Conservation (phyloP, 2,329 filamentous ascomycete species). For the Talaromyces sp. region DNA sequence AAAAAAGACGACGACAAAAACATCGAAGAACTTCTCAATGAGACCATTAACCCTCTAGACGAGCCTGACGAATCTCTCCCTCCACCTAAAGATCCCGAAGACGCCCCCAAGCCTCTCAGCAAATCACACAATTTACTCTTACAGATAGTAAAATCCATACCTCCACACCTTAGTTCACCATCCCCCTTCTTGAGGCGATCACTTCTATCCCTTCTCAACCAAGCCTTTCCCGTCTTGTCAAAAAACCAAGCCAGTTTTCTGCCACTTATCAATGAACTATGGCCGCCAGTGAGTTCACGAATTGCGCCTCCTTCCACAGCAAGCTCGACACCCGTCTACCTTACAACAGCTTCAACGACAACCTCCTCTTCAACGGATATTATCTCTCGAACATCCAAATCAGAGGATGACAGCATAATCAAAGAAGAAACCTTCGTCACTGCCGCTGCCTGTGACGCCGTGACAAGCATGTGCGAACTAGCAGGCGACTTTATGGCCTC, state of each 20-base stretch:
- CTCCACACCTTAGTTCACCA: constrained; percentile 84
- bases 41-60: constrained; percentile 8
- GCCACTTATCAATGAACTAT: constrained; percentile 83
- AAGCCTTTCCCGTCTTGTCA: constrained; percentile 68
- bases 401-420: constrained; percentile 23
- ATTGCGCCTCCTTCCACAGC: constrained; percentile 44
- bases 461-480: constrained; percentile 64
- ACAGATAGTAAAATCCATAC: constrained; percentile 76
- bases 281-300: constrained; percentile 66
- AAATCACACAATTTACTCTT: constrained; percentile 78
- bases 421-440: constrained; percentile 52
- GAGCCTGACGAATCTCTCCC: constrained; percentile 35
- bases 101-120: constrained; percentile 60
- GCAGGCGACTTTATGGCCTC: constrained; percentile 78
- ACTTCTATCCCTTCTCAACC: constrained; percentile 71
- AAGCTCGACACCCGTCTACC: constrained; percentile 37
- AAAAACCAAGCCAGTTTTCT: constrained; percentile 78
- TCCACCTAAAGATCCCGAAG: constrained; percentile 48
- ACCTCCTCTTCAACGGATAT: constrained; percentile 40
- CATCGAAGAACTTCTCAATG: constrained; percentile 21
- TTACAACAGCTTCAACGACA: constrained; percentile 19
- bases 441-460: constrained; percentile 65
- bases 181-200: constrained; percentile 74
- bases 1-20: constrained; percentile 24
- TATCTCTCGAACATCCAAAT: constrained; percentile 53